Evolutionary conservation across 495 filamentous ascomycete species (phyloP).

Genomic region (Trichoderma parareesei): DNA sequence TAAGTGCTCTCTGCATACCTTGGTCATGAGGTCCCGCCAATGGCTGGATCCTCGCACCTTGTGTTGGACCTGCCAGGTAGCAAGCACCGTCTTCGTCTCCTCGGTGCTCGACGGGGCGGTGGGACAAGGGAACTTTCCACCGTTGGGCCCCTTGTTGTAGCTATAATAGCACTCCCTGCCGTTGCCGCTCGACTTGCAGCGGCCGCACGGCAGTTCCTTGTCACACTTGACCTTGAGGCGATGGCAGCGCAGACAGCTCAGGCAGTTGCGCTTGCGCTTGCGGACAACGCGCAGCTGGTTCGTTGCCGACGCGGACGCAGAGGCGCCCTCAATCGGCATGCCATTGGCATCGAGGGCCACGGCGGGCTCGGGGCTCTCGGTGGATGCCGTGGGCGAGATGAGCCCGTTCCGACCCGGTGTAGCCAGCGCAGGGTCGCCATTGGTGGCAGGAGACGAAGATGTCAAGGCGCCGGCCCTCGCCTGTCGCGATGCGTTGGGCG

Average conservation of each 20-base stretch:
- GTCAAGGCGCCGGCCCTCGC: neutral
- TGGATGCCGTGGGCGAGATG: neutral
- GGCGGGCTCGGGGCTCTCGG: neutral
- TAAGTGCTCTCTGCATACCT: neutral
- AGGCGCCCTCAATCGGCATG: neutral
- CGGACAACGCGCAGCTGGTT: constrained; percentile 10
- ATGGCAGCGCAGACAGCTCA: constrained; percentile 15
- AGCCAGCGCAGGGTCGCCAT: neutral
- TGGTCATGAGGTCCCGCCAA: constrained; percentile 12
- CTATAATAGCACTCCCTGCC: constrained; percentile 14
- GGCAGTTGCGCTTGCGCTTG: constrained; percentile 15
- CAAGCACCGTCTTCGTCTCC: constrained; percentile 4
- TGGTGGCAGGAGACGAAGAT: neutral
- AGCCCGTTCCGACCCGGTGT: neutral
- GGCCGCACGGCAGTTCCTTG: constrained; percentile 33
- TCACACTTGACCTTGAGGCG: constrained; percentile 37
- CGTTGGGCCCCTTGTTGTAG: constrained; percentile 12
- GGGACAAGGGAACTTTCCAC: constrained; percentile 11
- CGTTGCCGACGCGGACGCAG: neutral
- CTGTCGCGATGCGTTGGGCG: neutral
- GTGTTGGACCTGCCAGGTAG: constrained; percentile 11
- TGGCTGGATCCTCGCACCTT: constrained; percentile 9
- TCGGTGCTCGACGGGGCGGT: constrained; percentile 9
- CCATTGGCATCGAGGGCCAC: neutral
- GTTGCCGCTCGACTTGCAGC: constrained; percentile 13